Evolutionary conservation across 2,329 filamentous ascomycete species (phyloP).

Genomic region (Colletotrichum gloeosporioides): DNA sequence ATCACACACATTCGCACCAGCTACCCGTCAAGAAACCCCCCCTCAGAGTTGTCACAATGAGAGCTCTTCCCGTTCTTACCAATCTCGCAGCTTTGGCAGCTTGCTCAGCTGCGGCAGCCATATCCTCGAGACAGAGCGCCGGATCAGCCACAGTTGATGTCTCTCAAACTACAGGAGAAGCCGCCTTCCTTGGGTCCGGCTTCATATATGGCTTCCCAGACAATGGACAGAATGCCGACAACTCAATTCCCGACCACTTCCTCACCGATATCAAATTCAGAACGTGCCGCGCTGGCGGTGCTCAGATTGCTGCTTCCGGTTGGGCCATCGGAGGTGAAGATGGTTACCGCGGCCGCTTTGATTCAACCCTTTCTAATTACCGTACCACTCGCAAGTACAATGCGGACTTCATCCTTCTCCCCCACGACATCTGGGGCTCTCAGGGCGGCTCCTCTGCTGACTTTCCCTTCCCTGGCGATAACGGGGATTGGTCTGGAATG

Average conservation of each 20-base stretch:
- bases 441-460: not conserved
- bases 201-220: not conserved
- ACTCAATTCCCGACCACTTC: not conserved
- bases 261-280: not conserved
- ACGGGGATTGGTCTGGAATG: not conserved
- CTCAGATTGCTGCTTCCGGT: not conserved
- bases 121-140: not conserved
- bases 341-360: not conserved
- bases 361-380: not conserved
- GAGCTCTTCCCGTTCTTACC: not conserved
- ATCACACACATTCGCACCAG: not conserved
- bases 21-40: not conserved
- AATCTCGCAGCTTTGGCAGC: not conserved
- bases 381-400: not conserved
- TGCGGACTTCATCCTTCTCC: not conserved
- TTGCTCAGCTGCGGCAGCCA: not conserved
- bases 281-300: not conserved
- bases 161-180: not conserved
- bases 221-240: not conserved
- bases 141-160: not conserved
- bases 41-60: not conserved
- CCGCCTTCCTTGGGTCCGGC: not conserved
- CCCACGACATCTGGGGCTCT: constrained; percentile 15
- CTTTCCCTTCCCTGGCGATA: not conserved
- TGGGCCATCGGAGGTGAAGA: not conserved